Conservation (phyloP, 306 rosid genomes). For the Vachellia pachyceras region DNA sequence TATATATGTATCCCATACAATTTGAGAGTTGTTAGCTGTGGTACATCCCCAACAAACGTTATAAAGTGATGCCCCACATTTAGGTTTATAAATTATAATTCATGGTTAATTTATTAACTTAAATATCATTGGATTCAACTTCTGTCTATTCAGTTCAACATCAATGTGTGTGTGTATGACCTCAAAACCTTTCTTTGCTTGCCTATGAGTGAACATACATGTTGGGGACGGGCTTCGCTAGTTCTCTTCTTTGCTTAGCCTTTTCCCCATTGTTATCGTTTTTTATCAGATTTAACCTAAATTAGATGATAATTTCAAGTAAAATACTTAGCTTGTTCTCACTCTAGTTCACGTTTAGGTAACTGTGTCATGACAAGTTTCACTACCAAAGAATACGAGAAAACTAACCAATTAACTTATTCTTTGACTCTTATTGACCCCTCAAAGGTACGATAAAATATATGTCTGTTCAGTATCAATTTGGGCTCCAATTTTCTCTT, state of each 20-base stretch:
- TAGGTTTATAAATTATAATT: conserved; percentile 17
- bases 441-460: neutral
- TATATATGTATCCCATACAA: neutral
- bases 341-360: too few species aligned
- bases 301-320: too few species aligned
- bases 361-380: neutral
- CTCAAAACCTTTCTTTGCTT: conserved; percentile 31
- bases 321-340: too few species aligned
- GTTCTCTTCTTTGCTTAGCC: too few species aligned
- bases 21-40: neutral
- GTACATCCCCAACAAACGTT: neutral
- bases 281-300: neutral
- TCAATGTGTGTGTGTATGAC: neutral
- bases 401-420: neutral
- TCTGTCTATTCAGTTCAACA: conserved; percentile 35
- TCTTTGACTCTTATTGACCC: neutral
- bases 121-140: conserved; percentile 50
- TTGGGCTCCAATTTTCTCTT: neutral
- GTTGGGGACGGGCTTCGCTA: neutral
- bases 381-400: neutral
- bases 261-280: too few species aligned
- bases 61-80: conserved; percentile 32
- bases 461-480: neutral
- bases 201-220: neutral
- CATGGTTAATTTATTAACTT: conserved; percentile 16